phyloP scores from a whole-genome alignment of 352 stramenopile genomes.

The Phytophthora cactorum region DNA sequence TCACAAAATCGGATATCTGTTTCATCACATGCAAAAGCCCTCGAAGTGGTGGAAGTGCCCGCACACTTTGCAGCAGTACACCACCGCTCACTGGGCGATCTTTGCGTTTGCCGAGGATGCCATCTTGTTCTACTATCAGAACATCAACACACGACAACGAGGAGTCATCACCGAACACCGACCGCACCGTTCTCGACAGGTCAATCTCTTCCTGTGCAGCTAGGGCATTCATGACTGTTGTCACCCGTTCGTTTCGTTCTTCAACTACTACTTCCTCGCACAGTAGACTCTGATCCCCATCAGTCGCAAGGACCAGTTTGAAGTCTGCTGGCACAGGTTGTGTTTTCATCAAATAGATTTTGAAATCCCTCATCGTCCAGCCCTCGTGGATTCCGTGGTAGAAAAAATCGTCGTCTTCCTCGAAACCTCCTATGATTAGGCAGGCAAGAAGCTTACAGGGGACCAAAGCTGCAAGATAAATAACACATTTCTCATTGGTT shows the following conservation, averaged over 20 bases:
- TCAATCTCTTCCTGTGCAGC: background rate
- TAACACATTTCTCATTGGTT: background rate
- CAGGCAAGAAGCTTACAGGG: background rate
- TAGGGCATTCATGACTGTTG: background rate
- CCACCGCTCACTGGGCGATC: no score
- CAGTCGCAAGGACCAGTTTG: background rate
- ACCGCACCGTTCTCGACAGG: background rate
- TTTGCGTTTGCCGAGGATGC: background rate
- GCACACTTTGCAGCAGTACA: no score
- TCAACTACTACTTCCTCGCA: background rate
- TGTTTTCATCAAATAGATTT: background rate
- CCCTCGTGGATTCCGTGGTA: background rate
- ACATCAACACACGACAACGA: background rate
- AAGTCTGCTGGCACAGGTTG: background rate
- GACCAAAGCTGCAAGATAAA: background rate
- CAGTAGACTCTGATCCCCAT: background rate
- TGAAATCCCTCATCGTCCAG: background rate
- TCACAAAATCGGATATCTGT: background rate
- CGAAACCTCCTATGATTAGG: background rate
- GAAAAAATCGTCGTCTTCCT: background rate
- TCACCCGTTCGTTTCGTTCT: background rate
- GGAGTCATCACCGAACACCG: background rate
- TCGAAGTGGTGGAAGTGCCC: background rate
- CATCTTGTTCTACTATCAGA: background rate
- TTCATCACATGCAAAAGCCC: background rate